phyloP scores from a whole-genome alignment of 108 stramenopile genomes.

The Discostella pseudostelligera region DNA sequence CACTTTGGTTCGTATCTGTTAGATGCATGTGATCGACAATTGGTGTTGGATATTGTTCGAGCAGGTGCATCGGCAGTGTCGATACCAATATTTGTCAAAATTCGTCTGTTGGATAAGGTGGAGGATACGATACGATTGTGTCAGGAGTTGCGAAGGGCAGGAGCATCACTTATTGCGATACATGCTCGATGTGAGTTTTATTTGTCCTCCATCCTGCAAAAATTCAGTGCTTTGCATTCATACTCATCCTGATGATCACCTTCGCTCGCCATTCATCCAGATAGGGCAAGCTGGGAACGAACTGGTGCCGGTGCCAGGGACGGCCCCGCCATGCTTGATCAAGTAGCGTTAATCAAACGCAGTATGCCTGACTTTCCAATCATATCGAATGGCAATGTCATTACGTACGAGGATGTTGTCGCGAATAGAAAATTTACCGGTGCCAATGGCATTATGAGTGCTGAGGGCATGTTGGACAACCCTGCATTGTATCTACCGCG shows the following conservation, averaged over 20 bases:
- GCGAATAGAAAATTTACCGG: conserved; percentile 63
- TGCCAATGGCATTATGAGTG: conserved; percentile 91
- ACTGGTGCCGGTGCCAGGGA: conserved; percentile 87
- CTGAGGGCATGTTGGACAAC: conserved; percentile 91
- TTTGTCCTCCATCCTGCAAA: background rate
- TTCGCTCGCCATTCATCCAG: conserved; percentile 2
- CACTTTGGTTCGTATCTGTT: conserved; percentile 91
- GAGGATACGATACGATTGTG: conserved; percentile 79
- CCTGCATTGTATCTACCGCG: conserved; percentile 82
- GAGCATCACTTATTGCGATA: conserved; percentile 87
- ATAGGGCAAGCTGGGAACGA: conserved; percentile 81
- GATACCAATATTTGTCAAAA: conserved; percentile 89
- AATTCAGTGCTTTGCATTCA: background rate
- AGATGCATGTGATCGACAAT: conserved; percentile 68
- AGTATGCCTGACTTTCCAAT: conserved; percentile 56
- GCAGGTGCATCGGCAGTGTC: conserved; percentile 55
- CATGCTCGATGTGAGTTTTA: conserved; percentile 69
- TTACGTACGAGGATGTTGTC: conserved; percentile 78
- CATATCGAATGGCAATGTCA: conserved; percentile 90
- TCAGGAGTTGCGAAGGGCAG: conserved; percentile 74
- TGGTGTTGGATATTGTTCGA: conserved; percentile 70
- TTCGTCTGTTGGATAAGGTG: conserved; percentile 81
- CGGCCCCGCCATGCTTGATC: conserved; percentile 90
- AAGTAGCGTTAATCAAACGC: conserved; percentile 52
- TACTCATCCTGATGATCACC: background rate